phyloP scores from a whole-genome alignment of 106 monocot species.

The Acanthochlamys bracteata region DNA sequence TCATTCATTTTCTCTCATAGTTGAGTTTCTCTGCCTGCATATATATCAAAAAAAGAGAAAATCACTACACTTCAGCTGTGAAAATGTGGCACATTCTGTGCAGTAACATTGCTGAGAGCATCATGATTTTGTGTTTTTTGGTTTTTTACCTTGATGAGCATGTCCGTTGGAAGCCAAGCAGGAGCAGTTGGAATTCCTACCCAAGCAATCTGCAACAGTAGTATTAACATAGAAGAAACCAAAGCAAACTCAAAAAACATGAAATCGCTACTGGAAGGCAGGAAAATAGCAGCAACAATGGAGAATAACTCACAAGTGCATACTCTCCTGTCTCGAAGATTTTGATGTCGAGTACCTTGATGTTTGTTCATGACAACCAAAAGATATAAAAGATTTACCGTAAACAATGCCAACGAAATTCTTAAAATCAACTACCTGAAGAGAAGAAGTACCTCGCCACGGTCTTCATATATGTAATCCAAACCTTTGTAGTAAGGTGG shows the following conservation, averaged over 20 bases:
- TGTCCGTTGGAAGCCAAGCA: slow-evolving; percentile 82
- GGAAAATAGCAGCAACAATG: neutral
- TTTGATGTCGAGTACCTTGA: slow-evolving; percentile 62
- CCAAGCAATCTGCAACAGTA: slow-evolving; percentile 66
- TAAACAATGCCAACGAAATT: neutral
- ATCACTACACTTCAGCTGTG: neutral
- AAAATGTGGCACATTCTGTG: neutral
- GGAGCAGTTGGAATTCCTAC: slow-evolving; percentile 89
- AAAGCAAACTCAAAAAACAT: neutral
- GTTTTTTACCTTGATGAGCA: slow-evolving; percentile 66
- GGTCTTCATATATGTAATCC: slow-evolving; percentile 95
- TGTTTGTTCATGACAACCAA: neutral
- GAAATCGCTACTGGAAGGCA: neutral
- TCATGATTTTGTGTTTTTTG: neutral
- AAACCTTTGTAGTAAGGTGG: slow-evolving; percentile 85
- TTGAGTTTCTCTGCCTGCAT: slow-evolving; percentile 80
- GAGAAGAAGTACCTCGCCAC: slow-evolving; percentile 62
- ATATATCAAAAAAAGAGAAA: neutral
- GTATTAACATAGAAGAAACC: neutral
- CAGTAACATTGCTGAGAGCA: too few relatives aligned
- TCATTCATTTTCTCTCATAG: slow-evolving; percentile 68
- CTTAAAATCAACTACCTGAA: neutral
- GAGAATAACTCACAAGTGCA: slow-evolving; percentile 60
- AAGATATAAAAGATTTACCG: neutral
- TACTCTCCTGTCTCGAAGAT: slow-evolving; percentile 89